Conservation (phyloP, 495 filamentous ascomycete genomes). For the Xylaria bambusicola region DNA sequence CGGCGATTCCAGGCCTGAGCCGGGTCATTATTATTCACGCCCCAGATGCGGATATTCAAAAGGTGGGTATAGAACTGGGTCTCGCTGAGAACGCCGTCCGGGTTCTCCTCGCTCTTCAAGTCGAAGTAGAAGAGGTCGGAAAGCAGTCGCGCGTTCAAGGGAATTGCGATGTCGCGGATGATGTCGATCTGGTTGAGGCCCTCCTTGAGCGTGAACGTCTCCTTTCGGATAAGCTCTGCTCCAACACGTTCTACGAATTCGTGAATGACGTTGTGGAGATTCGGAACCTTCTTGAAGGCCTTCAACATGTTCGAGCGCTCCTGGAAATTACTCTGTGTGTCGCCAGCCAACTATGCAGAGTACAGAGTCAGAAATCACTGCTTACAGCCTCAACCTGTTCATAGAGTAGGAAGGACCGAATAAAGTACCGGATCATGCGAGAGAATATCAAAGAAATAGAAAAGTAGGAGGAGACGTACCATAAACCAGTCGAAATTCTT, state of each 20-base stretch:
- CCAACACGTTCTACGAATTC: constrained; percentile 62
- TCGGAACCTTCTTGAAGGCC: constrained; percentile 54
- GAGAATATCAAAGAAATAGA: too few relatives aligned
- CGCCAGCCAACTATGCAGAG: constrained; percentile 46
- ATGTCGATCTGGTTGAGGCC: constrained; percentile 69
- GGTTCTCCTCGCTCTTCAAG: constrained; percentile 62
- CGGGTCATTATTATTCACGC: constrained; percentile 69
- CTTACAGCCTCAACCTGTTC: neutral
- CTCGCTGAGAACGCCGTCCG: constrained; percentile 57
- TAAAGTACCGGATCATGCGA: too few relatives aligned
- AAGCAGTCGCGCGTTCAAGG: constrained; percentile 34
- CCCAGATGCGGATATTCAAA: constrained; percentile 60
- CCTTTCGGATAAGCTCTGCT: constrained; percentile 59
- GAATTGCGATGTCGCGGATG: constrained; percentile 67
- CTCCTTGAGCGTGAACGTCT: constrained; percentile 53
- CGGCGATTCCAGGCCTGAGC: constrained; percentile 63
- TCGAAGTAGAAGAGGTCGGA: constrained; percentile 63
- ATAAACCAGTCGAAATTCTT: constrained; percentile 56
- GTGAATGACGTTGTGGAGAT: constrained; percentile 57
- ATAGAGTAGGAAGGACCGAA: too few relatives aligned
- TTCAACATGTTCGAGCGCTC: constrained; percentile 54
- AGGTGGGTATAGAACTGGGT: constrained; percentile 61
- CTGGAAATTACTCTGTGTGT: constrained; percentile 42
- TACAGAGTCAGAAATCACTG: neutral
- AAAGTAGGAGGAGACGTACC: too few relatives aligned